Percentiles rank a stretch among this genome's conserved stretches.
phyloP scores from a whole-genome alignment of 768 basidiomycete genomes.

The Lentinula boryana region DNA sequence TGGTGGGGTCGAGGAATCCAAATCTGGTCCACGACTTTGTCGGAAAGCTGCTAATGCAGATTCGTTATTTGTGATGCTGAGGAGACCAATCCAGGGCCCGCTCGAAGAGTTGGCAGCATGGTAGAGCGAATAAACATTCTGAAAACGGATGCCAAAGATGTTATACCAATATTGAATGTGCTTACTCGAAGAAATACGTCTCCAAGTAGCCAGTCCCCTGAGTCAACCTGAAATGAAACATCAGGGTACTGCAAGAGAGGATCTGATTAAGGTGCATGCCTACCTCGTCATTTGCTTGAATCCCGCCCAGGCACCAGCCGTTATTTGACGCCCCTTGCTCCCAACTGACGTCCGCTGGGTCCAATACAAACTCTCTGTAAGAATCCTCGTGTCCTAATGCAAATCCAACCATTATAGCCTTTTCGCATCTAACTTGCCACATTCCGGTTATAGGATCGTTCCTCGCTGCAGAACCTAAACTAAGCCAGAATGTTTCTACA shows the following conservation, averaged over 20 bases:
- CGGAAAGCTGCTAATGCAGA: slow-evolving; percentile 33
- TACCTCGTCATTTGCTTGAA: slow-evolving; percentile 49
- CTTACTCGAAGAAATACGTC: slow-evolving; percentile 50
- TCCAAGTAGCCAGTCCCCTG: slow-evolving; percentile 60
- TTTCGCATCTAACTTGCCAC: slow-evolving; percentile 49
- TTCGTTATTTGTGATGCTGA: slow-evolving; percentile 34
- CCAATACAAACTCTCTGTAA: slow-evolving; percentile 33
- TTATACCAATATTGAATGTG: slow-evolving; percentile 3
- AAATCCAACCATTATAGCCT: slow-evolving; percentile 39
- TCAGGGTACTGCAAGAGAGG: background rate
- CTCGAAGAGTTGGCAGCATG: slow-evolving; percentile 31
- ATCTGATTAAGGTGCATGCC: slow-evolving; percentile 12
- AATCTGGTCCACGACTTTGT: slow-evolving; percentile 34
- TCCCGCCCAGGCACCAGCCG: slow-evolving; percentile 52
- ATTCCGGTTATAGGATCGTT: slow-evolving; percentile 26
- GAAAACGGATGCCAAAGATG: slow-evolving; percentile 8
- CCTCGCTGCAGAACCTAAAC: slow-evolving; percentile 33
- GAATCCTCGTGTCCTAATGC: slow-evolving; percentile 31
- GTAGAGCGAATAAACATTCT: slow-evolving; percentile 54
- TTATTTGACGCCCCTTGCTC: slow-evolving; percentile 28
- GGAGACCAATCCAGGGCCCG: slow-evolving; percentile 40
- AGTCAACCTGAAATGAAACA: slow-evolving; percentile 20
- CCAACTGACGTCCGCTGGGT: slow-evolving; percentile 52
- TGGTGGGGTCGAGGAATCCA: slow-evolving; percentile 1
- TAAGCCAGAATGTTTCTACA: slow-evolving; percentile 46